phyloP scores from a whole-genome alignment of 1,284 basidiomycete genomes.

The Ganoderma lingzhi region DNA sequence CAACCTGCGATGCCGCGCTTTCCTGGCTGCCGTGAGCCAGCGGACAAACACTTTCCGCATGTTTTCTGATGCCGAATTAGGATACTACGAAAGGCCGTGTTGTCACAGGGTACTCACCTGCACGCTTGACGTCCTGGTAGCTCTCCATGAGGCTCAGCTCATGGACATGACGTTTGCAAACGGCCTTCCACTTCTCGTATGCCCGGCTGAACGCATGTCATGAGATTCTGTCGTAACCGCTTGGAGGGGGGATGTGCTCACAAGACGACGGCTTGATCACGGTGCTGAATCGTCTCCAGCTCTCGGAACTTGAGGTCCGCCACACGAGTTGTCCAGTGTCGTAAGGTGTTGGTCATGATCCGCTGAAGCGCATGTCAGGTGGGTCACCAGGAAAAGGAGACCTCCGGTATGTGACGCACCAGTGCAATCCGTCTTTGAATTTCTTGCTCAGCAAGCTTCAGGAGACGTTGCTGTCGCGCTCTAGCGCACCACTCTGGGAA shows the following conservation, averaged over 20 bases:
- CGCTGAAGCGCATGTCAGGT: constrained; percentile 51
- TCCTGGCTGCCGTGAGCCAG: constrained; percentile 70
- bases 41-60: constrained; percentile 72
- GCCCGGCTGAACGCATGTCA: constrained; percentile 35
- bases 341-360: constrained; percentile 54
- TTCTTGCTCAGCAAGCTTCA: constrained; percentile 49
- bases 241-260: constrained; percentile 41
- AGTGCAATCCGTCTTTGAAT: constrained; percentile 49
- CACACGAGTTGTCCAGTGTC: constrained; percentile 74
- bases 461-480: constrained; percentile 44
- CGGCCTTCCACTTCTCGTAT: constrained; percentile 73
- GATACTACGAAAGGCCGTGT: background rate
- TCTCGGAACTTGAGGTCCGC: constrained; percentile 78
- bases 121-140: constrained; percentile 77
- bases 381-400: background rate
- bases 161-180: constrained; percentile 68
- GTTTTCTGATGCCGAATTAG: constrained; percentile 54
- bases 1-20: constrained; percentile 62
- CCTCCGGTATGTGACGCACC: constrained; percentile 43
- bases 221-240: background rate
- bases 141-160: constrained; percentile 81
- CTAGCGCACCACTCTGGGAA: constrained; percentile 58
- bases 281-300: constrained; percentile 63
- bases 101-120: constrained; percentile 54
- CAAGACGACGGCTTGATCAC: constrained; percentile 55